These are phyloP conservation scores for Toxoplasma gondii DNA, from an alignment of 169 alveolate species.

Conservation along the genomic window DNA sequence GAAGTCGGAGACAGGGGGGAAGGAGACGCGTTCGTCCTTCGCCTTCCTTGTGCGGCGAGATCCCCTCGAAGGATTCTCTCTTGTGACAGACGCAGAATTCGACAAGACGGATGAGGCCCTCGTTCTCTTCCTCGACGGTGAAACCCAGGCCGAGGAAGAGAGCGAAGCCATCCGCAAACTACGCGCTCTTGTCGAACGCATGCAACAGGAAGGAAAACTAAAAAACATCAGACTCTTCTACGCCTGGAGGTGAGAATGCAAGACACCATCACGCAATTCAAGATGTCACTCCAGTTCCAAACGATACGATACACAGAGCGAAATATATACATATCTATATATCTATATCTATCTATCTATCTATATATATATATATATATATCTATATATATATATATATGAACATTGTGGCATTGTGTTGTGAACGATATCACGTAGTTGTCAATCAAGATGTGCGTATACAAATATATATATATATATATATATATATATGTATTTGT, in stretches of 20 bases:
- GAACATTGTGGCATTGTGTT: no score
- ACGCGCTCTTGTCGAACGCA: background rate
- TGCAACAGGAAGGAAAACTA: background rate
- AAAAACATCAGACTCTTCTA: background rate
- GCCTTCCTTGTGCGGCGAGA: background rate
- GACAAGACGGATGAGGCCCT: constrained; percentile 11
- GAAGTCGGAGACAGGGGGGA: background rate
- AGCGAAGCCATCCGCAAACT: background rate
- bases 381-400: background rate
- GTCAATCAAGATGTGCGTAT: no score
- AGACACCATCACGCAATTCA: no score
- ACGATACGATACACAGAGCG: background rate
- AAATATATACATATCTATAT: background rate
- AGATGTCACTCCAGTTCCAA: no score
- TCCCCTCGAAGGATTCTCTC: background rate
- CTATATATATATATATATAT: background rate
- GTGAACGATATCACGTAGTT: no score
- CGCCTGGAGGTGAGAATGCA: background rate
- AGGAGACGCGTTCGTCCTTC: background rate
- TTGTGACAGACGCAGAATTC: constrained; percentile 15
- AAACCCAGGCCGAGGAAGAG: background rate
- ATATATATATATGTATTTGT: no score
- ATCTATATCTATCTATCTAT: background rate
- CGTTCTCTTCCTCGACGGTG: background rate
- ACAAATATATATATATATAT: no score